These are phyloP conservation scores for Bipolaris bicolor DNA, from an alignment of 2,329 filamentous ascomycete species.

Conservation along the genomic window DNA sequence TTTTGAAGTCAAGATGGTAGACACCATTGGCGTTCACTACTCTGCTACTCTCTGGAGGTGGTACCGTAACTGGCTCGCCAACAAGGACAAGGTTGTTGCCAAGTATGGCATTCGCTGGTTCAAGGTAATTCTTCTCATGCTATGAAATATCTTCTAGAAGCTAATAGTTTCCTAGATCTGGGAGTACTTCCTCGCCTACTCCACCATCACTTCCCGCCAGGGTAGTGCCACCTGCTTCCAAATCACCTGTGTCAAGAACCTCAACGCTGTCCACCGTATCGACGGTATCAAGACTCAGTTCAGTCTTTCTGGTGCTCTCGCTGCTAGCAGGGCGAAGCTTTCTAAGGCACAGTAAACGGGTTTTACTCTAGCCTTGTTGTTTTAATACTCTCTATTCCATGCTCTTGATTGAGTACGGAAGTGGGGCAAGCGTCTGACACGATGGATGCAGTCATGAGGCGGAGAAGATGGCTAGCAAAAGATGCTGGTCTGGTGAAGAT, in stretches of 20 bases:
- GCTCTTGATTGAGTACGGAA: not conserved
- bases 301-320: conserved; percentile 70
- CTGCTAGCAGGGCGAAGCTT: conserved; percentile 52
- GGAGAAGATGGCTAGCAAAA: not conserved
- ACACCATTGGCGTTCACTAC: conserved; percentile 96
- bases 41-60: conserved; percentile 95
- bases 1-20: conserved; percentile 88
- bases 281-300: conserved; percentile 74
- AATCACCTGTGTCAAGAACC: conserved; percentile 85
- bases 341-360: conserved; percentile 16
- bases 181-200: conserved; percentile 89
- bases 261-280: conserved; percentile 83
- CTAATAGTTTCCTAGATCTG: conserved; percentile 68
- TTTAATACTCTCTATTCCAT: not conserved
- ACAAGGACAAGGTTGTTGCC: conserved; percentile 87
- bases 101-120: conserved; percentile 98
- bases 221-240: conserved; percentile 86
- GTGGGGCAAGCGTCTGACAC: not conserved
- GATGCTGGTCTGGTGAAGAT: not conserved
- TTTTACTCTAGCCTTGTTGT: not conserved
- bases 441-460: not conserved
- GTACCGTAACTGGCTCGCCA: conserved; percentile 98
- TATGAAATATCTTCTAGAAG: not conserved
- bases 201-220: conserved; percentile 82
- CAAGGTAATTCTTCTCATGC: conserved; percentile 69